These are phyloP conservation scores for Mycena metata DNA, from an alignment of 768 basidiomycete species.

Conservation along the genomic window DNA sequence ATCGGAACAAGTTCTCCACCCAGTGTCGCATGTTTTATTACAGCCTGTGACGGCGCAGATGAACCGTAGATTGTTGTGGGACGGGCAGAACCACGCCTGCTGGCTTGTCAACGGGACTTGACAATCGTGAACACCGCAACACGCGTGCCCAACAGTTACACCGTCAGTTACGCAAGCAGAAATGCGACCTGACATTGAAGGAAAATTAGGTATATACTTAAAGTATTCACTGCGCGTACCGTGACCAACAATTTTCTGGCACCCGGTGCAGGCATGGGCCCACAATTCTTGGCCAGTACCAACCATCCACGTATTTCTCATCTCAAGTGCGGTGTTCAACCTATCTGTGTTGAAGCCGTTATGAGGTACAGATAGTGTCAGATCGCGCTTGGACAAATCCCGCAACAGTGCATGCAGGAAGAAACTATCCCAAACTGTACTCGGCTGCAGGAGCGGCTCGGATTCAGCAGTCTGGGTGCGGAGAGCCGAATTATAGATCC, in stretches of 20 bases:
- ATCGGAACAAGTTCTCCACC: slow-evolving; percentile 12
- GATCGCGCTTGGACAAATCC: background rate
- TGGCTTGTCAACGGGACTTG: slow-evolving; percentile 26
- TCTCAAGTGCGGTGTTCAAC: background rate
- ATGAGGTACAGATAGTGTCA: background rate
- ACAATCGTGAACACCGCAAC: slow-evolving; percentile 43
- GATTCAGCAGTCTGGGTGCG: slow-evolving; percentile 1
- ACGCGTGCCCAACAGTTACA: slow-evolving; percentile 43
- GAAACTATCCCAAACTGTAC: slow-evolving; percentile 5
- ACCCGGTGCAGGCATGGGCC: slow-evolving; percentile 8
- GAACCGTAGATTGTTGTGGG: slow-evolving; percentile 21
- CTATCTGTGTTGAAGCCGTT: background rate
- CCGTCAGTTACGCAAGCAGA: slow-evolving; percentile 43
- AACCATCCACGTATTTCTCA: background rate
- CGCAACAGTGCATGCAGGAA: slow-evolving; percentile 1
- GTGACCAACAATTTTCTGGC: background rate
- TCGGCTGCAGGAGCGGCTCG: background rate
- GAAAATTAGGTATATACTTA: background rate
- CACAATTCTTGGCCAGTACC: slow-evolving; percentile 10
- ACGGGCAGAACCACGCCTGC: slow-evolving; percentile 32
- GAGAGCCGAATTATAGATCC: slow-evolving; percentile 15
- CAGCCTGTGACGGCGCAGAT: slow-evolving; percentile 9
- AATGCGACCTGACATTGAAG: background rate
- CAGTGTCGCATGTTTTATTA: background rate
- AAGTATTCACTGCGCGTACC: background rate